Conservation (phyloP, 192 early-diverging fungal genomes). For the Pilobolus umbonatus region DNA sequence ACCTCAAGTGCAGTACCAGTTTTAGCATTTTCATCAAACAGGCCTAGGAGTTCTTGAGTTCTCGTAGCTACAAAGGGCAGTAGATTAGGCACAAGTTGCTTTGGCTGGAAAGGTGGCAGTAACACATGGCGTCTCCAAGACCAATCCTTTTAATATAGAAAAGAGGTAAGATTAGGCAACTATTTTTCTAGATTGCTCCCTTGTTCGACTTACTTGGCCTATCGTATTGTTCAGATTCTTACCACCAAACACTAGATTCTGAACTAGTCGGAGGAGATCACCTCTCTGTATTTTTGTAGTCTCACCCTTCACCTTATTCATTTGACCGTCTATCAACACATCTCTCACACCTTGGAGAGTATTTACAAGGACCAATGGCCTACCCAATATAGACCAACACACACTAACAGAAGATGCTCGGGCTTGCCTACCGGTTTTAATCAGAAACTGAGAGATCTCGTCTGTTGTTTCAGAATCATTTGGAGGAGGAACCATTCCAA, state of each 20-base stretch:
- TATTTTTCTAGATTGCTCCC: no score
- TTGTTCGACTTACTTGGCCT: conserved; percentile 26
- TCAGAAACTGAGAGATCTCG: conserved; percentile 21
- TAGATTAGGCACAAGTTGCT: conserved; percentile 22
- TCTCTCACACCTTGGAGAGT: conserved; percentile 31
- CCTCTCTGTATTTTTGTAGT: conserved; percentile 22
- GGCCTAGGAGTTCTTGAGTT: not conserved
- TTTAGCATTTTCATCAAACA: conserved; percentile 12
- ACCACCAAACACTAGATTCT: conserved; percentile 32
- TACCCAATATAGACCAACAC: conserved; percentile 22
- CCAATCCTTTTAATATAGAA: conserved; percentile 25
- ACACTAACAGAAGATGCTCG: conserved; percentile 19
- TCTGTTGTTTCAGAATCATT: conserved; percentile 18
- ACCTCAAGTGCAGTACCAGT: conserved; percentile 19
- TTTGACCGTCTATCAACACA: conserved; percentile 25
- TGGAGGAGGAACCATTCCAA: conserved; percentile 29
- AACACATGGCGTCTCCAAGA: conserved; percentile 33
- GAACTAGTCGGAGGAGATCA: conserved; percentile 21
- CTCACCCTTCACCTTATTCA: conserved; percentile 10
- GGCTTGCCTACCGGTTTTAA: conserved; percentile 15
- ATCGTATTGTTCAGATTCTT: conserved; percentile 29
- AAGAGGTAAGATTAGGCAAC: no score
- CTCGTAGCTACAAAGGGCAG: conserved; percentile 25
- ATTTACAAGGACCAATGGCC: conserved; percentile 28
- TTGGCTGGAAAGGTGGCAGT: conserved; percentile 29